These are phyloP conservation scores for Phytophthora agathidicida DNA, from an alignment of 352 stramenopile species.

Conservation along the genomic window DNA sequence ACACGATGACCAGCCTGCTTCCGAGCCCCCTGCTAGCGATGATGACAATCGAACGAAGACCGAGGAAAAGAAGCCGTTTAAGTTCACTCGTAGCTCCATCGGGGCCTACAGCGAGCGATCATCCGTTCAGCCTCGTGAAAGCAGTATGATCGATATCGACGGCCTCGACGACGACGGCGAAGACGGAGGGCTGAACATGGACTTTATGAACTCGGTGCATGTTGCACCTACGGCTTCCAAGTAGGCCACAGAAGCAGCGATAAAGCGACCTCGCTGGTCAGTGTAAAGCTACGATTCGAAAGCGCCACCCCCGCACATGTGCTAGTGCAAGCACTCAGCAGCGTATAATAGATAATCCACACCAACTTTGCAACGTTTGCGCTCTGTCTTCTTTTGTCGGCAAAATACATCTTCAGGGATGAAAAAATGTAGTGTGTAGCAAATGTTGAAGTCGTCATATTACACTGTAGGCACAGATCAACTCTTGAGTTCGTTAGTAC, in stretches of 20 bases:
- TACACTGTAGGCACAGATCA: no score
- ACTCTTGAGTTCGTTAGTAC: no score
- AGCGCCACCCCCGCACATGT: not conserved
- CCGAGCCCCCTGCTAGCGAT: constrained; percentile 24
- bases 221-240: constrained; percentile 27
- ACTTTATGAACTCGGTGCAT: constrained; percentile 70
- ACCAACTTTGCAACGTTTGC: not conserved
- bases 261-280: not conserved
- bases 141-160: constrained; percentile 45
- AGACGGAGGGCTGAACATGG: constrained; percentile 79
- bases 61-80: constrained; percentile 40
- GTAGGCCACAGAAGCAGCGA: constrained; percentile 12
- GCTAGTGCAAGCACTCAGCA: constrained; percentile 16
- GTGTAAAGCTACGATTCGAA: constrained; percentile 3
- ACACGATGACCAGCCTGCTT: constrained; percentile 27
- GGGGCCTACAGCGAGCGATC: constrained; percentile 27
- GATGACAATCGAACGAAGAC: constrained; percentile 10
- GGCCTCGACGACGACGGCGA: constrained; percentile 44
- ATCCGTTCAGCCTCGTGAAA: constrained; percentile 32
- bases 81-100: constrained; percentile 44
- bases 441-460: no score
- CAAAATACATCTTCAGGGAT: no score
- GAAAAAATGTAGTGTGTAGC: no score
- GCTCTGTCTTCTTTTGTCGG: no score
- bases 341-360: constrained; percentile 31